phyloP scores from a whole-genome alignment of 2,329 filamentous ascomycete genomes.

The Verticillium dahliae region DNA sequence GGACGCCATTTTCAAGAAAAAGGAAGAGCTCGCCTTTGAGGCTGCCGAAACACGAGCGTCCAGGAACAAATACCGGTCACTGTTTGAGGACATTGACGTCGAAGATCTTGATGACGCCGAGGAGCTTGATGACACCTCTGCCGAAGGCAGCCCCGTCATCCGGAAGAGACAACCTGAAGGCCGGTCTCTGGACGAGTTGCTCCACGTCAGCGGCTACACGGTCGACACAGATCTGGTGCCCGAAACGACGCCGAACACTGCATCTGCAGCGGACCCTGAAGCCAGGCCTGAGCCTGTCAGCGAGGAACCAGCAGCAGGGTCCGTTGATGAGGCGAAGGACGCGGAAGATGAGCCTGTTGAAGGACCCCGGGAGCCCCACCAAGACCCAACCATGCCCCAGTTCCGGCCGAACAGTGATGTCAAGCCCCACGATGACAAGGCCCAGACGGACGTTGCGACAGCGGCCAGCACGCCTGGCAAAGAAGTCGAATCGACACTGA shows the following conservation, averaged over 20 bases:
- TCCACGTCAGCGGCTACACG: constrained; percentile 37
- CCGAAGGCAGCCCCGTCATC: neutral
- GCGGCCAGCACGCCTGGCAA: neutral
- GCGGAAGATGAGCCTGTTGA: constrained; percentile 8
- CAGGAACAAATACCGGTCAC: constrained; percentile 49
- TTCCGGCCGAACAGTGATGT: constrained; percentile 52
- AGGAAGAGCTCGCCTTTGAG: constrained; percentile 69
- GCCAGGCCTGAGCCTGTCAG: neutral
- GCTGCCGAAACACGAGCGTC: constrained; percentile 56
- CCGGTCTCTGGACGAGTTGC: constrained; percentile 30
- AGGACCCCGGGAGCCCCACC: constrained; percentile 4
- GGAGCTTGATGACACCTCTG: constrained; percentile 3
- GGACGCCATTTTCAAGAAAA: constrained; percentile 74
- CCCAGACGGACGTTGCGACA: neutral
- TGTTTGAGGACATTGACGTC: constrained; percentile 36
- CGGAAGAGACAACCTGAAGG: constrained; percentile 12
- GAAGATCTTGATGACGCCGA: constrained; percentile 19
- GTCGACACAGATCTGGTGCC: constrained; percentile 19
- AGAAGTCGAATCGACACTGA: neutral
- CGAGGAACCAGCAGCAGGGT: neutral
- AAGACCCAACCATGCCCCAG: constrained; percentile 62
- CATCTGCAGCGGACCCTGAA: neutral
- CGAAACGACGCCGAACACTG: neutral
- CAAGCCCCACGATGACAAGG: neutral
- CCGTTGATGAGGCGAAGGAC: neutral